phyloP scores from a whole-genome alignment of 192 early-diverging fungal genomes.

The Coemansia umbellata region DNA sequence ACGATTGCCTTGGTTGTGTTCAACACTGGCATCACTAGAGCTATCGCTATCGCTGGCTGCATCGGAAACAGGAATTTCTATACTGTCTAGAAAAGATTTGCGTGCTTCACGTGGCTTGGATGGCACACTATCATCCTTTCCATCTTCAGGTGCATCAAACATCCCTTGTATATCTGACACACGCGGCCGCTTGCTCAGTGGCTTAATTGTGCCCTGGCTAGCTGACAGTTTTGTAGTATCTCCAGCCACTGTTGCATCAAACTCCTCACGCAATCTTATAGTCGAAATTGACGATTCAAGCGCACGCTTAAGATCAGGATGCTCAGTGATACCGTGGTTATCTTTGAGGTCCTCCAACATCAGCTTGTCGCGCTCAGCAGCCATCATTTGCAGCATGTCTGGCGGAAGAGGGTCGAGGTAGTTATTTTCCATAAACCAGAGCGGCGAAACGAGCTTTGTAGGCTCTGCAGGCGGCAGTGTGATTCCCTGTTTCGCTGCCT shows the following conservation, averaged over 20 bases:
- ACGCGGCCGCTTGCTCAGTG: constrained; percentile 24
- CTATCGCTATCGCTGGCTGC: constrained; percentile 3
- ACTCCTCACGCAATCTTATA: constrained; percentile 32
- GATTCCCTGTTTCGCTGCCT: constrained; percentile 26
- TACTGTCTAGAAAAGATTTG: constrained; percentile 36
- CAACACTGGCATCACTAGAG: neutral
- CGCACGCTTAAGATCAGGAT: constrained; percentile 36
- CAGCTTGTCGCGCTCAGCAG: constrained; percentile 27
- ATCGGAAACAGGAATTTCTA: constrained; percentile 29
- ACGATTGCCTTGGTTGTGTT: neutral
- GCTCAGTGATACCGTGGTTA: constrained; percentile 10
- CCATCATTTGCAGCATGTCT: constrained; percentile 11
- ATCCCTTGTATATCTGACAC: neutral
- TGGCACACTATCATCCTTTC: neutral
- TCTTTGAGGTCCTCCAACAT: constrained; percentile 16
- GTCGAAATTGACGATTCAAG: constrained; percentile 36
- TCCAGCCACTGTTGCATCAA: constrained; percentile 16
- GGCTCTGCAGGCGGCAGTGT: constrained; percentile 6
- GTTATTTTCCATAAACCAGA: constrained; percentile 33
- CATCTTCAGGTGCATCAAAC: constrained; percentile 1
- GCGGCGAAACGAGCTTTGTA: constrained; percentile 15
- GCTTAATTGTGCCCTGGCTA: constrained; percentile 37
- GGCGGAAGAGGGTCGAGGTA: constrained; percentile 30
- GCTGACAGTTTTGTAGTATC: neutral
- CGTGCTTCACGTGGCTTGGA: constrained; percentile 10